These are phyloP conservation scores for Linum tenue DNA, from an alignment of 345 rosid species.

Conservation along the genomic window DNA sequence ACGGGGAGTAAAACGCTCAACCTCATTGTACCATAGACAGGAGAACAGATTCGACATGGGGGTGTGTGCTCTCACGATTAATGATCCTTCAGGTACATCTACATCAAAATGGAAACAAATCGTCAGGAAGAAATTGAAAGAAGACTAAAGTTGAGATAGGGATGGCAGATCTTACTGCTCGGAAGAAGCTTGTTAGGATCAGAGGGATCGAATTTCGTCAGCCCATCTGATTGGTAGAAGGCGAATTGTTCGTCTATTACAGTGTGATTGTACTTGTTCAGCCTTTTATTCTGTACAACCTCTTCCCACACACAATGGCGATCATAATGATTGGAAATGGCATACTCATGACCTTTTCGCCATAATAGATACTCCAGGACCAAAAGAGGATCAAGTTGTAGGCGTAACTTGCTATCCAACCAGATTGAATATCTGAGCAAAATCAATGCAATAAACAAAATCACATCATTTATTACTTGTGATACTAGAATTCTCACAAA, in stretches of 20 bases:
- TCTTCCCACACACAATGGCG: slow-evolving; percentile 98
- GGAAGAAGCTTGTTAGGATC: slow-evolving; percentile 89
- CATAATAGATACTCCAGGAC: slow-evolving; percentile 85
- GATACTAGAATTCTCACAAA: too few relatives aligned
- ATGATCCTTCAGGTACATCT: slow-evolving; percentile 99
- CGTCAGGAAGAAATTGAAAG: background rate
- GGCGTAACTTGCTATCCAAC: slow-evolving; percentile 95
- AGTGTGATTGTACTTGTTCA: slow-evolving; percentile 89
- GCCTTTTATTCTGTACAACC: slow-evolving; percentile 83
- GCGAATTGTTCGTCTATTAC: slow-evolving; percentile 73
- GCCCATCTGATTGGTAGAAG: slow-evolving; percentile 83
- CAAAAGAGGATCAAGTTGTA: slow-evolving; percentile 75
- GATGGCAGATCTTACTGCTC: slow-evolving; percentile 53
- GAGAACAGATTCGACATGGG: slow-evolving; percentile 97
- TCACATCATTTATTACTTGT: background rate
- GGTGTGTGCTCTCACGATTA: slow-evolving; percentile 88
- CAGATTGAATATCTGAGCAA: slow-evolving; percentile 80
- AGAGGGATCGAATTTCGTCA: slow-evolving; percentile 58
- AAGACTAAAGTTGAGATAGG: background rate
- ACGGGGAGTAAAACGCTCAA: slow-evolving; percentile 89
- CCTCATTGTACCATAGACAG: slow-evolving; percentile 98
- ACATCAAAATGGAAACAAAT: slow-evolving; percentile 5
- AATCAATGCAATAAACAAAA: background rate
- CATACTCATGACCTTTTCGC: slow-evolving; percentile 90
- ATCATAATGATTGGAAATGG: slow-evolving; percentile 92